Evolutionary conservation across 1,139 yeast species (phyloP), one percentile per base, ranked within the genome.

Genomic region (Trichomonascaceae sp.): DNA sequence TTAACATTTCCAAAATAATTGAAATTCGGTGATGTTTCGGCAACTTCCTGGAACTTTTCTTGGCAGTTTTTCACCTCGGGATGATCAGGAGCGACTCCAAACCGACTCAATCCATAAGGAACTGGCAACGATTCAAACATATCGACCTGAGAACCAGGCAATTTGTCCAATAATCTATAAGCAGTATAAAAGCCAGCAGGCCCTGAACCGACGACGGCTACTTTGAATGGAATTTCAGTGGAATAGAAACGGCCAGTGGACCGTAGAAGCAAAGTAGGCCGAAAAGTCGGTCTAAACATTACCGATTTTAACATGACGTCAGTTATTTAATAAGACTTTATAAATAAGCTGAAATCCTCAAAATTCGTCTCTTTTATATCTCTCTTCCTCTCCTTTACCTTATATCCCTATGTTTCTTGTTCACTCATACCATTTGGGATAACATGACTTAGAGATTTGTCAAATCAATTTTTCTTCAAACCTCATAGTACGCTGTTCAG

Each of bases 11-110:
- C 99, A 55, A 79, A 76, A 64, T 85, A 93, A 50, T 83, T 70
- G 57, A 87, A 87, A 20, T 70, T 67, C 39, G 71, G 52, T 53
- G 61, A 73, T 13, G 53, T 24, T 24, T 64, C 59, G 65, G 85
- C 85, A 30, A 86, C 78, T 56, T 83, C 82, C 6, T 78, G 78
- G 66, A 95, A 84, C 54, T 90, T 84, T 22, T 87, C 95, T 67
- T 73, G 70, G 57, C 77, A 74, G 56, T 71, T 89, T 90, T 93
- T 93, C 43, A 93, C 98, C 65, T 93, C 99, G 0, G 97, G 96
- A 69, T 93, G 99, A 70, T 93, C 99, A 1, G 99, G 99, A 0
- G 99, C 98, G n/a, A 93, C 98, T 1, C 99, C 99, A 66, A 82
- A 91, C 46, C 99, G 72, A 50, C 93, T 84, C 43, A 93, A 74